Evolutionary conservation across 225 moss, liverwort and hornwort species (phyloP), one percentile per base, ranked within the genome.

Genomic region (Lunularia cruciata): DNA sequence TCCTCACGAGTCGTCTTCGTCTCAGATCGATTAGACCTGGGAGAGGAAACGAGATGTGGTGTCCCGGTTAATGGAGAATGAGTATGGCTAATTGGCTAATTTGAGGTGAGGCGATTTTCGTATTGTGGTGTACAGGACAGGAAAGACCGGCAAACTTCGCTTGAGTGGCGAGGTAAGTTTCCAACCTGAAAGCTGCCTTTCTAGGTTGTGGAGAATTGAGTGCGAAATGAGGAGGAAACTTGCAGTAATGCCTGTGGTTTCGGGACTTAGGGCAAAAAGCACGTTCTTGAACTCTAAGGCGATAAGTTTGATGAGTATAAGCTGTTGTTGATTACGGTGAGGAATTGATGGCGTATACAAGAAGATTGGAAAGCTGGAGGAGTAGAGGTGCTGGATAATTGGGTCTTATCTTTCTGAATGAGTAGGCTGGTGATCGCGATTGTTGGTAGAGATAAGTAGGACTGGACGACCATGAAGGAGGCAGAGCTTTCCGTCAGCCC

Each of bases 51-150:
- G 3, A 43, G 43, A 43, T 43, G 43, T 43, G 43, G 43, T 43
- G 43, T 43, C 16, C 12, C 30, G 56, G 56, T 57, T 57, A 27
- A 57, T 57, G 56, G 56, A 57, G 56, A 9, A 57, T 27, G 56
- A 57, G 56, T 30, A 57, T 57, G 28, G 56, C 56, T 57, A 57
- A 57, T 57, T 11, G n/a, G n/a, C n/a, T n/a, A n/a, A n/a, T n/a
- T 49, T 18, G 49, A 49, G 49, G 43, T 57, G 56, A 57, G 56
- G 56, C 56, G 56, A 27, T 57, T 57, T 57, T n/a, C 3, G 56
- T 57, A 27, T 25, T 11, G 56, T 57, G 3, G 27, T 27, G 3
- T 57, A 57, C 56, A 57, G 56, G 9, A 30, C 4, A 18, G 56
- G 56, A 31, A 0, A 9, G 56, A 57, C 27, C 56, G 26, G 49